Base-by-base conservation (phyloP, 2,329 filamentous ascomycete species). In the Ophiostoma angusticollis region DNA sequence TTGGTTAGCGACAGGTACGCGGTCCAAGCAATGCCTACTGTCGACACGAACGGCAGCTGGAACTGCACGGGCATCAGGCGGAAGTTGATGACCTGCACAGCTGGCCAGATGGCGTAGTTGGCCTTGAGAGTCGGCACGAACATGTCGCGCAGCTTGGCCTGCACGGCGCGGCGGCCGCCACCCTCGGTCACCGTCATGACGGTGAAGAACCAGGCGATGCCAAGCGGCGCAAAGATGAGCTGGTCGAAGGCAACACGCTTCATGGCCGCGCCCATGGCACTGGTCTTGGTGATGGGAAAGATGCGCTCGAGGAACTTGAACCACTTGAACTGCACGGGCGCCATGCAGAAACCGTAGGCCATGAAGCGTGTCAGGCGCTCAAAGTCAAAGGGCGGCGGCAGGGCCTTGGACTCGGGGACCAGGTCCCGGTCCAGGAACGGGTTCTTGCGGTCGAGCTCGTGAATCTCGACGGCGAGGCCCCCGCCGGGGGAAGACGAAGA, bases 111-210 rank as follows among this genome's bases (percentile, higher is more conserved):
- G 51, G 93, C 67, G 53, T 81, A 98, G 62, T 98, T 98, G 50
- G 89, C 87, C 67, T 95, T 94, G 49, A 98, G 67, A 8, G 91
- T 89, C 12, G 89, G 86, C 42, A 95, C 60, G 57, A 94, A 98
- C 62, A 96, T 87, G 55, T 95, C 89, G 53, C 82, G 74, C 51
- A 98, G 78, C 67, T 98, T 98, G 56, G 79, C 72, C 45, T 70
- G 63, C 35, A 98, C 70, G 7, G 84, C 87, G 44, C 82, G 72
- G 52, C 74, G 76, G 23, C 86, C 85, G 42, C 91, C 91, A 19
- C 91, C 91, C 62, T 98, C 91, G 11, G 89, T 84, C 13, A 96
- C 61, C 0, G 91, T 96, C 89, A 98, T 96, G 61, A 80, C 89
- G 1, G 84, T 86, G 59, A 96, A 98, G 68, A 98, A 98, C 49